Base-by-base conservation (phyloP, 2,329 filamentous ascomycete species). In the Cadophora malorum region DNA sequence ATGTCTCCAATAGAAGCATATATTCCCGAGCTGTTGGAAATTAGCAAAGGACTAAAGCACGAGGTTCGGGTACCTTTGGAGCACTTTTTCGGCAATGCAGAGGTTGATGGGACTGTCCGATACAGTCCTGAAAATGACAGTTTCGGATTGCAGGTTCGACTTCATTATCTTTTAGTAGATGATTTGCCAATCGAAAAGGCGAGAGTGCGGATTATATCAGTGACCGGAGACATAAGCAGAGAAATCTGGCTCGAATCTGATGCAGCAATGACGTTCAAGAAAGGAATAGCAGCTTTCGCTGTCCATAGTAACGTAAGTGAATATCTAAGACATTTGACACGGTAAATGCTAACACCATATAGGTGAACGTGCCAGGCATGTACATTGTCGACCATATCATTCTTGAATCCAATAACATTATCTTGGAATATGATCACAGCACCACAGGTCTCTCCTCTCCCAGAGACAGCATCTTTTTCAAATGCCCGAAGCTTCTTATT, bases 371-470 rank as follows among this genome's bases (percentile, higher is more conserved):
- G 3, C 87, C 90, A 25, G 94, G 94, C 0, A 86, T 86, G 31
- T 97, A 93, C 75, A 86, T 89, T 67, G 86, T 96, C 55, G 91
- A 94, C 73, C 88, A 89, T 71, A 82, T 97, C 47, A 84, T 88
- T 16, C 79, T 97, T 28, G 80, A 83, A 28, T 83, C 87, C 6
- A 86, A 83, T 56, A 92, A 91, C 55, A 80, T 95, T 1, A 79
- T 83, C 28, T 85, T 95, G 35, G 82, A 87, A 52, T 88, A 91
- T 10, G 90, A 93, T 64, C 83, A 88, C 2, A 84, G 88, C 63
- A 77, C 80, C 3, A 83, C 64, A 16, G 63, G 38, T 12, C 41
- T 64, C 23, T 58, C 66, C n/a, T 50, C 66, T n/a, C 41, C 62
- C 59, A 74, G 71, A 66, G 60, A 35, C 14, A 64, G 69, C n/a